phyloP scores from a whole-genome alignment of 768 basidiomycete species.

The Trametopsis cervina region DNA sequence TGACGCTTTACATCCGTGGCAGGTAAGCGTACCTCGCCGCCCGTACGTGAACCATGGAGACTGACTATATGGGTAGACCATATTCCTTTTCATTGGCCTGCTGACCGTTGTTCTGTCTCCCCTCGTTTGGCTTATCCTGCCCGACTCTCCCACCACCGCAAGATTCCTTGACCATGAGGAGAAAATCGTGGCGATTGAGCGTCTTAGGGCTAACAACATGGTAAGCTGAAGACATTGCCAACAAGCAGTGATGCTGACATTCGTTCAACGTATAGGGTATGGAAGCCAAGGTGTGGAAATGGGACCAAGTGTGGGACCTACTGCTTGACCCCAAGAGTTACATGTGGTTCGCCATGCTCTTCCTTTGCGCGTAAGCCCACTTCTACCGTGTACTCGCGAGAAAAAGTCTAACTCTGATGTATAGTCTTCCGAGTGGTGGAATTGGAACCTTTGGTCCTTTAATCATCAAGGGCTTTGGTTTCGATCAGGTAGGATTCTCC shows the following conservation, averaged over 20 bases:
- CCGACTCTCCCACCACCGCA: constrained; percentile 37
- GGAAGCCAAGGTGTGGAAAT: constrained; percentile 40
- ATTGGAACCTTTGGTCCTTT: constrained; percentile 38
- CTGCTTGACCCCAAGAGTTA: constrained; percentile 36
- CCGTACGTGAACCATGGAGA: too few relatives aligned
- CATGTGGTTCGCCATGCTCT: constrained; percentile 35
- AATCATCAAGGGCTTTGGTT: constrained; percentile 38
- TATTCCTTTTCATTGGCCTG: constrained; percentile 40
- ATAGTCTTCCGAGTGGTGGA: constrained; percentile 32
- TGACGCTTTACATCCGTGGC: constrained; percentile 30
- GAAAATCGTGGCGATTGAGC: constrained; percentile 34
- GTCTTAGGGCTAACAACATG: constrained; percentile 35
- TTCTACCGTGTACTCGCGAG: constrained; percentile 7
- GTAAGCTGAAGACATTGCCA: constrained; percentile 12
- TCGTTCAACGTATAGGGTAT: constrained; percentile 22
- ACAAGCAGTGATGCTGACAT: background rate
- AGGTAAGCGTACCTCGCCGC: constrained; percentile 26
- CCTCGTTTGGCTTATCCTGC: constrained; percentile 34
- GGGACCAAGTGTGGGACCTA: constrained; percentile 34
- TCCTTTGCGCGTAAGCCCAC: constrained; percentile 32
- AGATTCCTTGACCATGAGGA: constrained; percentile 35
- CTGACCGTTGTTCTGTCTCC: constrained; percentile 33
- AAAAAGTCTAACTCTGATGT: background rate
- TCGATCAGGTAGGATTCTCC: constrained; percentile 24
- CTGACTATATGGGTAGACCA: constrained; percentile 29